Base-by-base conservation (phyloP, 1,284 basidiomycete genomes). In the Cutaneotrichosporon mucoides region DNA sequence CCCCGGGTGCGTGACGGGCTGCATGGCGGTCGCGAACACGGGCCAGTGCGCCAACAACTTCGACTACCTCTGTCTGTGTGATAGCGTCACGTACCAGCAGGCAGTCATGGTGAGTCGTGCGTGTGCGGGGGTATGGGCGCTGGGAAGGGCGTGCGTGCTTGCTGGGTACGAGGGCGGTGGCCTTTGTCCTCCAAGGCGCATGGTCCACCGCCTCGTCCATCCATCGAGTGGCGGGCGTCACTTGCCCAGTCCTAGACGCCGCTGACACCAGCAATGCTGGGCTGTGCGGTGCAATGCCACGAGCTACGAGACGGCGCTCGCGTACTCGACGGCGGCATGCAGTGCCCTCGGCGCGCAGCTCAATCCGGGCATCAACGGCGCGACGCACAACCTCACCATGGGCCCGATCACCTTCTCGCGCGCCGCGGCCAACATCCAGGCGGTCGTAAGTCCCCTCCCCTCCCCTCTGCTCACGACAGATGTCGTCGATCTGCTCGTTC, bases 371-470 rank as follows among this genome's bases (percentile, higher is more conserved):
- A n/a, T 11, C 15, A 51, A 41, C 10, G 16, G 16, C 38, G 49
- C 49, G 5, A 33, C 10, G 11, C 24, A 24, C 33, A 55, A 57
- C 51, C 24, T 56, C 11, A 43, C 47, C 3, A 13, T 53, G n/a
- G n/a, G 40, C 8, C 61, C 61, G 6, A 42, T 62, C 53, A 40
- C 52, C 52, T 55, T 43, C 45, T 53, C 53, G 6, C 24, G 9
- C 5, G 45, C 56, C 5, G 49, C 49, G 5, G 53, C 42, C 44
- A 48, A 61, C 50, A 61, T 61, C 50, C 45, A 51, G 38, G 50
- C 45, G 0, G 53, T 61, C 5, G 59, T 60, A 46, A 44, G 50
- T 51, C 12, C 8, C 9, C 44, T 38, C 15, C 6, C 34, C 13
- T 13, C 13, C 9, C n/a, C 11, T 2, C 12, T 8, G 37, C 44